These are phyloP conservation scores for Calonectria leucothoes DNA, from an alignment of 2,329 filamentous ascomycete species.

Conservation along the genomic window DNA sequence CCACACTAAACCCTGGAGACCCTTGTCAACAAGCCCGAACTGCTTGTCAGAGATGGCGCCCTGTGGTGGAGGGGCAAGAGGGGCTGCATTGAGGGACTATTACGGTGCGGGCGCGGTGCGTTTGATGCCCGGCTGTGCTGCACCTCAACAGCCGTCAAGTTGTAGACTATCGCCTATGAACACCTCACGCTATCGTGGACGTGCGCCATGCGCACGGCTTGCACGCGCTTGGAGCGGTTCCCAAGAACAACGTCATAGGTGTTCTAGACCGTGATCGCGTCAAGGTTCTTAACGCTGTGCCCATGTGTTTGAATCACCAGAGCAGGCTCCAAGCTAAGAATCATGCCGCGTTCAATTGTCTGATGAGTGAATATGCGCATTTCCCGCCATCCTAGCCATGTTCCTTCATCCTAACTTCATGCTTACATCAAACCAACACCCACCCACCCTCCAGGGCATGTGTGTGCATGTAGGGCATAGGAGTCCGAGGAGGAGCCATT, in stretches of 20 bases:
- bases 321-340: background rate
- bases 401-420: background rate
- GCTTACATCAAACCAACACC: background rate
- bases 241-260: background rate
- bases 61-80: background rate
- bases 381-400: background rate
- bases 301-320: background rate
- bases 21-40: background rate
- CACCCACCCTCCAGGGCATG: background rate
- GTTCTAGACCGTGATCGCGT: constrained; percentile 1
- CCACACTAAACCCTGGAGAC: background rate
- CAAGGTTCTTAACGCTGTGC: background rate
- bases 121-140: background rate
- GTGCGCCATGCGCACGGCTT: background rate
- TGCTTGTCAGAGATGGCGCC: background rate
- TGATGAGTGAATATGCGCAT: background rate
- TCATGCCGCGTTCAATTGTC: background rate
- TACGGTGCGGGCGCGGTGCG: constrained; percentile 4
- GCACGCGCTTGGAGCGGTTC: constrained; percentile 3
- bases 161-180: background rate
- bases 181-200: background rate
- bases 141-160: background rate
- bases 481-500: background rate
- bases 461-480: background rate
- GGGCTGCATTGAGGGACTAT: constrained; percentile 12